Evolutionary conservation across 192 early-diverging fungal species (phyloP), one percentile per base, ranked within the genome.

Genomic region (Pilaira anomala): DNA sequence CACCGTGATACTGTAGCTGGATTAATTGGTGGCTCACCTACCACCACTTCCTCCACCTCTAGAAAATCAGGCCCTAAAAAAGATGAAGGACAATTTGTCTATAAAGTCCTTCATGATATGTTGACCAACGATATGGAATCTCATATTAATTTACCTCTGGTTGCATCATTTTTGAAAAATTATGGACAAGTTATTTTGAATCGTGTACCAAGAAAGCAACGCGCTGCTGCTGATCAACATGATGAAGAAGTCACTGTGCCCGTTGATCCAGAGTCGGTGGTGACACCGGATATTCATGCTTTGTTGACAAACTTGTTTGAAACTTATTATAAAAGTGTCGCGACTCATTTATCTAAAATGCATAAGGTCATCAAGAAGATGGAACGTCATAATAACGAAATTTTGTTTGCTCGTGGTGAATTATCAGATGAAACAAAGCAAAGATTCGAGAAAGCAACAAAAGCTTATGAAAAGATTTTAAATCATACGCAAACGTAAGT

Each of bases 361-460:
- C 90, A 91, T 65, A 81, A 85, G 67, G 78, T 80, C 14, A 76
- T 99, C 52, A 80, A 84, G 60, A 85, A 84, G 61, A 78, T 89
- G 52, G 89, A 93, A 36, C 78, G 85, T 57, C 80, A 74, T 26
- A 92, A 92, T 56, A 83, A 95, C 49, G 88, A 95, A 59, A 85
- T 81, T 29, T 79, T 91, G 45, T 91, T 97, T 49, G 82, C 84
- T 19, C 81, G 87, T 33, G 95, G 95, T 12, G 84, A 92, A 49
- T 67, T 94, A 9, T 82, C 80, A 12, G 94, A 94, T 48, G 92
- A 90, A 26, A 80, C 86, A 28, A 86, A 89, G 59, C 89, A 93
- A 52, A 75, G 78, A 41, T 90, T 82, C 49, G 86, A 93, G 72
- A 89, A 89, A 48, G 76, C 69, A 7, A 69, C 75, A 40, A 90